A percentile compares a stretch with the other conserved stretches of the same genome.
These are phyloP conservation scores for Tardiomyces digboiensis DNA, from an alignment of 1,139 yeast genomes.

Conservation along the genomic window DNA sequence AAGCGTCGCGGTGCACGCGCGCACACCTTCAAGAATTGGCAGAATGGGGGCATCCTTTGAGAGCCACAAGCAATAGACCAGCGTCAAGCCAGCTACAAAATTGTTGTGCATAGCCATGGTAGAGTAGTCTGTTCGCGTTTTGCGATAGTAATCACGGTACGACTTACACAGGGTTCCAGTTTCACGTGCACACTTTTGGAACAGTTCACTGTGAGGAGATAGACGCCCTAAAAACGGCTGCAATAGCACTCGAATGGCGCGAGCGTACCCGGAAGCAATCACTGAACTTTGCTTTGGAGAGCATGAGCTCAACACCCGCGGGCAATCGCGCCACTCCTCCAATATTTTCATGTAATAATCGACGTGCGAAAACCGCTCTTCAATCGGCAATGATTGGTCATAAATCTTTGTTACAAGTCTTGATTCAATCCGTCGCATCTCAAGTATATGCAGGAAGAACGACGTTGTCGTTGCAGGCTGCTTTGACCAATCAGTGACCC, in stretches of 20 bases:
- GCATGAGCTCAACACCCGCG: background rate
- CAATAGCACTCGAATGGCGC: slow-evolving; percentile 44
- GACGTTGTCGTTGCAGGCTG: slow-evolving; percentile 19
- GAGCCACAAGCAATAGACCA: slow-evolving; percentile 51
- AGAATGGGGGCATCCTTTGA: slow-evolving; percentile 34
- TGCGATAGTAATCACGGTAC: slow-evolving; percentile 48
- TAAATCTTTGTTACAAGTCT: slow-evolving; percentile 42
- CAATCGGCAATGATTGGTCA: slow-evolving; percentile 17
- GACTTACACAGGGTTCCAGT: slow-evolving; percentile 55
- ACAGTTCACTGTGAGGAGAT: slow-evolving; percentile 46
- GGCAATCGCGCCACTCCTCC: slow-evolving; percentile 13
- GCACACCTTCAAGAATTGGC: slow-evolving; percentile 38
- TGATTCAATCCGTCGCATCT: slow-evolving; percentile 45
- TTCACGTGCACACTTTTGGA: slow-evolving; percentile 52
- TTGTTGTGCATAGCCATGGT: slow-evolving; percentile 53
- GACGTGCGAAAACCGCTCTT: slow-evolving; percentile 16
- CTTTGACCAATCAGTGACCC: background rate
- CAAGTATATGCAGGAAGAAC: slow-evolving; percentile 44
- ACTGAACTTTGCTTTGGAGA: slow-evolving; percentile 4
- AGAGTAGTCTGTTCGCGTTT: slow-evolving; percentile 47
- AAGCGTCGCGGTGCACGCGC: slow-evolving; percentile 49
- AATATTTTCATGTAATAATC: slow-evolving; percentile 16
- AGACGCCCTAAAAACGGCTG: slow-evolving; percentile 50
- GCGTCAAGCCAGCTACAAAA: slow-evolving; percentile 53
- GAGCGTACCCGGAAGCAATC: slow-evolving; percentile 29